These are phyloP conservation scores for Nannochloropsis oceanica DNA, from an alignment of 108 stramenopile species.

Conservation along the genomic window DNA sequence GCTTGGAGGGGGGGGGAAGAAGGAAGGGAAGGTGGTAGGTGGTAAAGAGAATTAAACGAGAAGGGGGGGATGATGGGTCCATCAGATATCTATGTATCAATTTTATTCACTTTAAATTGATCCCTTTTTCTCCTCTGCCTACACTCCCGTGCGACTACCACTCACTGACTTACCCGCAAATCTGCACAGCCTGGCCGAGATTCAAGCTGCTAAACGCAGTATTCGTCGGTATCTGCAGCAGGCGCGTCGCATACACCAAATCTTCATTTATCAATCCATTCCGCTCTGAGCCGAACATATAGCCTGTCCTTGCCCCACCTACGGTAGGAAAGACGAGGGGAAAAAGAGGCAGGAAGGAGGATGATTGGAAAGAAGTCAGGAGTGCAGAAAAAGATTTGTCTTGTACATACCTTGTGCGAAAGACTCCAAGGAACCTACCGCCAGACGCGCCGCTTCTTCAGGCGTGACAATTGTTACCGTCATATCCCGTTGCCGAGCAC, in stretches of 20 bases:
- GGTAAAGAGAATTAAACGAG: neutral
- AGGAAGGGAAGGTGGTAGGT: neutral
- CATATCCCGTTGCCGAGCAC: neutral
- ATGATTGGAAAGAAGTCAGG: neutral
- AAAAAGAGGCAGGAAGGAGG: neutral
- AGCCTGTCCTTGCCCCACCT: neutral
- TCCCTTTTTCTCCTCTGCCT: no score
- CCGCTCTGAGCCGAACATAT: slow-evolving; percentile 3
- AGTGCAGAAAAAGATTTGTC: neutral
- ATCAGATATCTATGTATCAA: neutral
- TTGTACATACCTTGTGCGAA: neutral
- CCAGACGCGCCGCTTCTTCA: neutral
- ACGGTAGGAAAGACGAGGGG: neutral
- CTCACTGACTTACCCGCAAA: neutral
- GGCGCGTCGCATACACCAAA: neutral
- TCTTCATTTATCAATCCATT: slow-evolving; percentile 2
- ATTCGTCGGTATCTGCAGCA: slow-evolving; percentile 3
- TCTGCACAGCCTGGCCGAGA: neutral
- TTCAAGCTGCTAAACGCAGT: neutral
- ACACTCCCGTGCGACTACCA: neutral
- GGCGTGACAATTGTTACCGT: neutral
- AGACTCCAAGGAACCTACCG: neutral
- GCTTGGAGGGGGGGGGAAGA: neutral
- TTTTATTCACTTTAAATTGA: no score
- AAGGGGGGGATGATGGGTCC: neutral